Base-by-base conservation (phyloP, 306 rosid species). In the Oxytropis ochrocephala region DNA sequence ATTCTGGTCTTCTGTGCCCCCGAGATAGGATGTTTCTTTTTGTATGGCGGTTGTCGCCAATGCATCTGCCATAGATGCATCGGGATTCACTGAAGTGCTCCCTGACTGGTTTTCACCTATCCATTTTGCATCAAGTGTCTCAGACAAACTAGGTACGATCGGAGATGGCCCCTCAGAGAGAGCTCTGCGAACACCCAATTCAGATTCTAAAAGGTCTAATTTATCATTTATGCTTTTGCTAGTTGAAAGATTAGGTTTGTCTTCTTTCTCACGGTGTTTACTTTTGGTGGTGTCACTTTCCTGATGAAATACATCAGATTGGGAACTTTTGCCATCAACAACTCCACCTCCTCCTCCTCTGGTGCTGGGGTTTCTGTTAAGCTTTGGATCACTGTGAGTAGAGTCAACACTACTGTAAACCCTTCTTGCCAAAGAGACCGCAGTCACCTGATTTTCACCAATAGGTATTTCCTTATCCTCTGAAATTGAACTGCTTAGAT, bases 121-220 rank as follows among this genome's bases (percentile, higher is more conserved):
- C 99, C 99, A 95, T 36, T 83, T 91, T 52, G 90, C 90, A 73
- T 91, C 97, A 78, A 91, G 93, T 66, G 97, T 88, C 67, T 89
- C 92, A 21, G 97, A 89, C 80, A 95, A 79, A 84, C 80, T 76
- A 39, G 86, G 65, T 36, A 82, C 65, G 82, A 68, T 21, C 58
- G 86, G 81, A 74, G 72, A 75, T 12, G 90, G 82, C 43, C 99
- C 95, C 56, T 85, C 99, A 33, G 97, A 91, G 69, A 84, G 83
- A 46, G 86, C 54, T 80, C 87, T 85, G 32, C 66, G 77, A 59
- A 79, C 78, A 76, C 75, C 72, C 19, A 70, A 54, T 52, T 76
- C 82, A 50, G 79, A 39, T 70, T 79, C 86, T 32, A 52, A 73
- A 58, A 69, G 79, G 14, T 67, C 78, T 29, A 84, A 82, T 30